Conservation (phyloP, 2,329 filamentous ascomycete genomes). For the Aureobasidium sp. region DNA sequence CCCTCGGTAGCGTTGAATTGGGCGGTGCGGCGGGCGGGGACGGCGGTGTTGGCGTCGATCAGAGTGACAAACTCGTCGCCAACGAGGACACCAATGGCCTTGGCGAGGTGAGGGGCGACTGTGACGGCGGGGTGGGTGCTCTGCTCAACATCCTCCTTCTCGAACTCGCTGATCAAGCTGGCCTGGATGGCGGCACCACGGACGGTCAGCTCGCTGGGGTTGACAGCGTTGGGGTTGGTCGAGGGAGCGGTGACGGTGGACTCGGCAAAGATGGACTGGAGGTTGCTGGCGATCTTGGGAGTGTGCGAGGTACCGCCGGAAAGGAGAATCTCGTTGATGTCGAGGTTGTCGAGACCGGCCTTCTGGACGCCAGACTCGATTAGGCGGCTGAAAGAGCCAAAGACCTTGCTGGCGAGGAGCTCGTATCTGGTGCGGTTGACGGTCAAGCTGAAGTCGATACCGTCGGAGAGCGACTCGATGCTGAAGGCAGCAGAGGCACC, state of each 20-base stretch:
- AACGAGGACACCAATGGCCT: slow-evolving; percentile 78
- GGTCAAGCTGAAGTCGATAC: slow-evolving; percentile 83
- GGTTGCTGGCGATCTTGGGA: slow-evolving; percentile 79
- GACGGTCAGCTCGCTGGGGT: slow-evolving; percentile 84
- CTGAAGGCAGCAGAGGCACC: slow-evolving; percentile 85
- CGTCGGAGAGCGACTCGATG: slow-evolving; percentile 83
- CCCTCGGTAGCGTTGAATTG: slow-evolving; percentile 73
- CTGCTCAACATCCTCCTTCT: slow-evolving; percentile 87
- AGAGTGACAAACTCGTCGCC: slow-evolving; percentile 68
- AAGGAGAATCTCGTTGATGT: slow-evolving; percentile 91
- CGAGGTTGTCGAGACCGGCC: slow-evolving; percentile 82
- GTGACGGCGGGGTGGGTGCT: slow-evolving; percentile 93
- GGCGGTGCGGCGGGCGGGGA: slow-evolving; percentile 78
- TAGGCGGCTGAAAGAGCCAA: slow-evolving; percentile 79
- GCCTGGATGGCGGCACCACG: slow-evolving; percentile 94
- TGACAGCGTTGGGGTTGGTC: slow-evolving; percentile 70
- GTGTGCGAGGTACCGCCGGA: slow-evolving; percentile 89
- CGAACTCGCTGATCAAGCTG: slow-evolving; percentile 88
- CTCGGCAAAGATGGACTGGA: slow-evolving; percentile 73
- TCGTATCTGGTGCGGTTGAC: slow-evolving; percentile 94
- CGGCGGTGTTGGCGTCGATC: slow-evolving; percentile 77
- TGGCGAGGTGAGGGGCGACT: slow-evolving; percentile 80
- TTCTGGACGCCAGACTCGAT: slow-evolving; percentile 84
- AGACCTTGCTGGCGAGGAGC: slow-evolving; percentile 76
- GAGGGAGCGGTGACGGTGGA: slow-evolving; percentile 79